phyloP scores from a whole-genome alignment of 208 protist species.

The Trypanosoma caninum region DNA sequence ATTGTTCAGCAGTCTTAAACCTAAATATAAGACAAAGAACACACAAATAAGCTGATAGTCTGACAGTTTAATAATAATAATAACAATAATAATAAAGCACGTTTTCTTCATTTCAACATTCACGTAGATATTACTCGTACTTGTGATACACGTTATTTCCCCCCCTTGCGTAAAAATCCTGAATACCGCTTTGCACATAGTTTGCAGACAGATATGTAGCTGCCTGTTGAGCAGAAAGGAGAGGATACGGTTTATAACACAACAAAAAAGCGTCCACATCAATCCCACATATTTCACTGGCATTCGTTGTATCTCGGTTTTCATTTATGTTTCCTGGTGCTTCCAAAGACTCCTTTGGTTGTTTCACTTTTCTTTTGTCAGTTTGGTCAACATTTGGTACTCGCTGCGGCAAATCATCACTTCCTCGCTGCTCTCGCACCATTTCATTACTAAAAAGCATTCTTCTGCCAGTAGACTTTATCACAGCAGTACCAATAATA shows the following conservation, averaged over 20 bases:
- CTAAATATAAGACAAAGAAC: no score
- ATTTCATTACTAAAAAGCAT: no score
- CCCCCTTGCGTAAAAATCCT: constrained; percentile 73
- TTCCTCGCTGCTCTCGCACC: not conserved
- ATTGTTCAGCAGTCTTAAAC: no score
- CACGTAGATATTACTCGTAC: constrained; percentile 34
- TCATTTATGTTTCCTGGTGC: no score
- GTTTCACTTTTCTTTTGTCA: no score
- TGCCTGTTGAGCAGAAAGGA: constrained; percentile 55
- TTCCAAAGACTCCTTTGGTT: not conserved
- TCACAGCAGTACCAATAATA: constrained; percentile 45
- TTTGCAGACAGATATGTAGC: constrained; percentile 69
- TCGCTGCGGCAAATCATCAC: not conserved
- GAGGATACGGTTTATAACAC: constrained; percentile 64
- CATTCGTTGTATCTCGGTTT: not conserved
- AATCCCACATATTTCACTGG: constrained; percentile 14
- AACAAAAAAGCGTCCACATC: constrained; percentile 64
- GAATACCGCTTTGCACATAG: constrained; percentile 68
- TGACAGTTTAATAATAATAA: no score
- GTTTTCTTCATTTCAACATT: not conserved
- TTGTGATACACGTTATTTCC: constrained; percentile 59
- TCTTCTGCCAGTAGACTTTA: constrained; percentile 20
- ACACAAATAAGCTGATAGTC: no score
- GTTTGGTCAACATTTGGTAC: no score
- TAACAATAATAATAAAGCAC: constrained; percentile 9